Evolutionary conservation across 2,329 filamentous ascomycete species (phyloP), one percentile per base, ranked within the genome.

Genomic region (Calycina marina): DNA sequence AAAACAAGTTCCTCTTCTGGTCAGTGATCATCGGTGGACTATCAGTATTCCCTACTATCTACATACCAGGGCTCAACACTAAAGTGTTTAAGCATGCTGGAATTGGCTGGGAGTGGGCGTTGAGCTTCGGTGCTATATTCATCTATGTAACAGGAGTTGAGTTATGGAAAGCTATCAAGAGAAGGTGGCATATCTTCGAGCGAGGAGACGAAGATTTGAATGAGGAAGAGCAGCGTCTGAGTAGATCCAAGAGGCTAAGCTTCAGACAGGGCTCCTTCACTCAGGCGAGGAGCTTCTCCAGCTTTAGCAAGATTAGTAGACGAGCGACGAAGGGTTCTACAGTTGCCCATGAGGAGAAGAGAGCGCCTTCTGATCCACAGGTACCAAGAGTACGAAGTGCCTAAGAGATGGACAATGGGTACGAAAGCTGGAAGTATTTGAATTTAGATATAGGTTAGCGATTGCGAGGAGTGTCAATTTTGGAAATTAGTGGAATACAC

Each of bases 61-160:
- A 78, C 46, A 76, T 78, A 38, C 73, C 73, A 0, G 67, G 67
- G 18, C 61, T 77, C 43, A 77, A 74, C 45, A 62, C 62, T n/a
- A 56, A 57, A 2, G 71, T 76, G 1, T 76, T 76, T 56, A 68
- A 70, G 44, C 71, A 76, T 43, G 62, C 56, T 5, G 65, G 65
- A 1, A 76, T 77, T 35, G 60, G 57, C 5, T 77, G 72, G 72
- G 72, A 77, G 49, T 77, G 70, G 73, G 69, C 59, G 0, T 62
- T 77, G 28, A 65, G 73, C 1, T 64, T 76, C 38, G 56, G 73
- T 16, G 62, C 62, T 16, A 59, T 68, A 0, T 47, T 65, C 1
- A 42, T 77, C 5, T 78, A 77, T 55, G 69, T 78, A 44, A 42
- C 60, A 0, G 70, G 72, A 2, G 60, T 72, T 3, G 73, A 78